Percentiles rank a stretch among this genome's conserved stretches.
phyloP scores from a whole-genome alignment of 2,329 filamentous ascomycete genomes.

The Graphilbum sp. region DNA sequence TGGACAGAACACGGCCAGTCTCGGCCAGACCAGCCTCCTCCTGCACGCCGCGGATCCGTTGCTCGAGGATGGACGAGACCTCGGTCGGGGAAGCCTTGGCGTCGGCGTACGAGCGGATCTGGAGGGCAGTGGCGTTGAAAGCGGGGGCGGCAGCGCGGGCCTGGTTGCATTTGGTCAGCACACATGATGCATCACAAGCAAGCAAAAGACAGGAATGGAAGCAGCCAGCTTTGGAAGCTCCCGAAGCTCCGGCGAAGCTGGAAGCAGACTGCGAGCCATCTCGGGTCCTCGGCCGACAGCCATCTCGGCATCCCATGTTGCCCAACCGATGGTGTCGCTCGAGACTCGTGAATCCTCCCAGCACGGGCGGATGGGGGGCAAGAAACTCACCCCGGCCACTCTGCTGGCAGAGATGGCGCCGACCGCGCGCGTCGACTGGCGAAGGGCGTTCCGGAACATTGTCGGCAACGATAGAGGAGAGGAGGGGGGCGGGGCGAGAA shows the following conservation, averaged over 20 bases:
- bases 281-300: too few species aligned
- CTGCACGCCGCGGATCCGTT: slow-evolving; percentile 95
- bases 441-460: slow-evolving; percentile 98
- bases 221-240: too few species aligned
- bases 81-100: slow-evolving; percentile 93
- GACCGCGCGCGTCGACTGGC: slow-evolving; percentile 90
- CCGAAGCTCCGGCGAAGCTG: too few species aligned
- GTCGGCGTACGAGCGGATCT: slow-evolving; percentile 80
- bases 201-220: too few species aligned
- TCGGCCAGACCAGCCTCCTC: slow-evolving; percentile 93
- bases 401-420: slow-evolving; percentile 87
- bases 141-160: slow-evolving; percentile 73
- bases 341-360: too few species aligned
- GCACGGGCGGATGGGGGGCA: too few species aligned
- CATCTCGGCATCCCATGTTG: not conserved
- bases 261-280: not conserved
- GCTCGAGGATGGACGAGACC: slow-evolving; percentile 98
- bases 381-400: slow-evolving; percentile 89
- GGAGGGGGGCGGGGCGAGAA: not conserved
- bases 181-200: too few species aligned
- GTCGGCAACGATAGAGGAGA: slow-evolving; percentile 14
- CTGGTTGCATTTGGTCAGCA: slow-evolving; percentile 25
- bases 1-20: slow-evolving; percentile 96
- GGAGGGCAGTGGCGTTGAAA: slow-evolving; percentile 53
- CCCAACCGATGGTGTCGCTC: too few species aligned